Evolutionary conservation across 2,329 filamentous ascomycete species (phyloP), one percentile per base, ranked within the genome.

Genomic region (Neofusicoccum laricinum): DNA sequence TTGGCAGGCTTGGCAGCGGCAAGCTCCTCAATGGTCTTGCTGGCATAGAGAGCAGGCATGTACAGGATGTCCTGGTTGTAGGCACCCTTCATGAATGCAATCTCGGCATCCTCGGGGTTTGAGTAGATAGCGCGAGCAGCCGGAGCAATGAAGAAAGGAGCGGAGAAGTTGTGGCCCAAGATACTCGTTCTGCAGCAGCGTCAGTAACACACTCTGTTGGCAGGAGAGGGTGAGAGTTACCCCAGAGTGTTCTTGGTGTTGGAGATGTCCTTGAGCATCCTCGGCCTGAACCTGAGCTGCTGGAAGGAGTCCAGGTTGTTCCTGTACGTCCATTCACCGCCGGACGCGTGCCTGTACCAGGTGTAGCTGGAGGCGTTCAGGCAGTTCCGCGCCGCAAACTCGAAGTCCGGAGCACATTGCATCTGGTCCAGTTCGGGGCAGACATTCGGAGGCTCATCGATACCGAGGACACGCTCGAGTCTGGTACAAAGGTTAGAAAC

Each of bases 261-360:
- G 40, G 71, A 74, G 63, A 85, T 79, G 67, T 85, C 83, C n/a
- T 78, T 73, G 73, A 86, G 75, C 32, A 80, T 77, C 58, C 81
- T 77, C 8, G 84, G 82, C 53, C 80, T 78, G 49, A 85, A 75
- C 53, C 75, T 75, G 69, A 82, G 83, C 14, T 81, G 79, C 65
- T 78, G 75, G 72, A 79, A 86, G 30, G 81, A 77, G 72, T 86
- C 84, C 4, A 85, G 77, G 73, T 86, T 86, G 72, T 85, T 85
- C 50, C 84, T 78, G 73, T 85, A 85, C 1, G 78, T 75, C 79
- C 81, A 86, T 73, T 86, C 84, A 64, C 83, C 84, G 2, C 78
- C 83, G 3, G 83, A 83, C 25, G 83, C 84, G 66, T 83, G 84
- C 64, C 82, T 80, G 73, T 86, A 86, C 72, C 85, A 86, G n/a